Base-by-base conservation (phyloP, 2,329 filamentous ascomycete genomes). In the Arachnomyces sp. region DNA sequence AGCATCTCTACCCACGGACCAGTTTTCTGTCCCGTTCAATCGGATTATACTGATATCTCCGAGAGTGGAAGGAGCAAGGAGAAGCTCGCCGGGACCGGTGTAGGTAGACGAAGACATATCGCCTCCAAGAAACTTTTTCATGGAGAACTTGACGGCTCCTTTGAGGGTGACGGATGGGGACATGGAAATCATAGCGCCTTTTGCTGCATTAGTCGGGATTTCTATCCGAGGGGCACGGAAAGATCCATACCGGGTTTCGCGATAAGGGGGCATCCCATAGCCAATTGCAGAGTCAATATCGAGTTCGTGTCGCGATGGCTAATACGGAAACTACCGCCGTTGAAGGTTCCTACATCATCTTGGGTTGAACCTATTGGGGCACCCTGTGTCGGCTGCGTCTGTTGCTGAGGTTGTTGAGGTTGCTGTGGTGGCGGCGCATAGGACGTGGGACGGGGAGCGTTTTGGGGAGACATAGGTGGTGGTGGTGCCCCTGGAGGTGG, bases 281-380 rank as follows among this genome's bases (percentile, higher is more conserved):
- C 90, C 34, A 96, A 67, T 61, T 95, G 90, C 15, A 95, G 65
- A 0, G 89, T 96, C 46, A 95, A 64, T 50, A 95, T 82, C 1
- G 85, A 88, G 61, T 96, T 98, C 43, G 79, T 82, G 61, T 95
- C 88, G 15, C 92, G 76, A 58, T 98, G 92, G 55, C 86, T 92
- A 57, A 96, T 88, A 32, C 92, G 77, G 60, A 90, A 98, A 56
- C 85, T 90, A 9, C 92, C 92, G 12, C 92, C 92, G 59, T 96
- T 96, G 71, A 96, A 98, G 0, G 84, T 92, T n/a, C 92, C 92
- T 2, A 94, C 78, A 52, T 95, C 89, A 61, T 96, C 92, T 21
- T 78, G 71, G 1, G 75, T 74, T 1, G 82, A 77, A 3, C 79
- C 68, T 25, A 65, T 64, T 0, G 75, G 78, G 21, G 84, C 85